Percentiles rank a stretch among this genome's conserved stretches.
Evolutionary conservation across 495 filamentous ascomycete species (phyloP).

Genomic region (Penicillium parvum): DNA sequence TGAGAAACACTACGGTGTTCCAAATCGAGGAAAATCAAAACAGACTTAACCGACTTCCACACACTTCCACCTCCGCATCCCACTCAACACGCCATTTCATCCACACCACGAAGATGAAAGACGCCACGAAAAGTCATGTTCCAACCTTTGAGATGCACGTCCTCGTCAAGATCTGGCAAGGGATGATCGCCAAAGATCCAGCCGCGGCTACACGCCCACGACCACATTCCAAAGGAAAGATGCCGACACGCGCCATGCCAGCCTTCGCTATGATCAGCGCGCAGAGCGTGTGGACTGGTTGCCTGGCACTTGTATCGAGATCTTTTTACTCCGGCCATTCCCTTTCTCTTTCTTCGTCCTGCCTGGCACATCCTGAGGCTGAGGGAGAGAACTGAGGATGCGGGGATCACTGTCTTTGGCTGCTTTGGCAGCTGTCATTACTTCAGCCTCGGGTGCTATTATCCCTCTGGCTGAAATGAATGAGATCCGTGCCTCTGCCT

Average conservation of each 20-base stretch:
- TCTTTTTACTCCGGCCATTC: neutral
- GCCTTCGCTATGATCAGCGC: neutral
- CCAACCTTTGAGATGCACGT: no score
- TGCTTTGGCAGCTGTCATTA: slow-evolving; percentile 11
- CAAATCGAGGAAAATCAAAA: slow-evolving; percentile 1
- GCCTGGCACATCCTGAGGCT: slow-evolving; percentile 1
- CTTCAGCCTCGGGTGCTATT: slow-evolving; percentile 11
- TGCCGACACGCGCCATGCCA: slow-evolving; percentile 10
- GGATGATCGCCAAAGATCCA: slow-evolving; percentile 4
- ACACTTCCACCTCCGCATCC: no score
- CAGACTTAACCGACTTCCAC: no score
- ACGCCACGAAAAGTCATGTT: neutral
- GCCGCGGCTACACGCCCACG: neutral
- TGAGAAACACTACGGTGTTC: no score
- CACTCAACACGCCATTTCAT: no score
- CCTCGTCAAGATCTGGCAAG: slow-evolving; percentile 7
- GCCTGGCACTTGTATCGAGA: neutral
- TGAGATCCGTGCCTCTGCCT: neutral
- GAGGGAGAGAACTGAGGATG: slow-evolving; percentile 13
- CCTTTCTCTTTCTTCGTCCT: neutral
- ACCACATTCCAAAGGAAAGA: slow-evolving; percentile 8
- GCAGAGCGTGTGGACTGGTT: neutral
- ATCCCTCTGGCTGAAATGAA: slow-evolving; percentile 5
- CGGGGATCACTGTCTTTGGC: slow-evolving; percentile 6
- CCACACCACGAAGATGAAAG: no score